Base-by-base conservation (phyloP, 108 stramenopile genomes). In the Mediolabrus comicus region DNA sequence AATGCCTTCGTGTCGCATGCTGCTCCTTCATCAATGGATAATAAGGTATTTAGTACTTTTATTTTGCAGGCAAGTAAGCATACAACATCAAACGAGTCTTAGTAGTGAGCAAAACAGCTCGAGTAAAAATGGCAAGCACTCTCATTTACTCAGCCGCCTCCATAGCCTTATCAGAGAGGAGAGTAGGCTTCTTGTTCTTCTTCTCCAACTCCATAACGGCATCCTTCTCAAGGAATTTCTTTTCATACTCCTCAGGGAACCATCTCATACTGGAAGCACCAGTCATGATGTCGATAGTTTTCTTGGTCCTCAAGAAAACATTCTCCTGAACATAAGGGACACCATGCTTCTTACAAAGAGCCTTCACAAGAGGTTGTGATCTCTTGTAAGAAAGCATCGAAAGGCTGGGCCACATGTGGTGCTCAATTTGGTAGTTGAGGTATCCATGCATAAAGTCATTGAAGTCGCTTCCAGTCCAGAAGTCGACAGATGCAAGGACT, bases 371-470 rank as follows among this genome's bases (percentile, higher is more conserved):
- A 0, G 92, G 92, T 13, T 89, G 89, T 7, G 85, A 82, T 56
- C 74, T 77, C 81, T 94, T 94, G 81, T 96, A 96, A 0, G 81
- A 80, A 26, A 89, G 79, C 96, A 96, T 96, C 34, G 80, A 79
- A 1, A 96, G 80, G 67, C 79, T 82, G 10, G 95, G 95, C 90
- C 90, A 94, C 27, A 96, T 62, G 79, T 96, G 96, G 66, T 96
- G 96, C 71, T 96, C 96, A 59, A 95, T 89, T 63, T 96, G 95
- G 64, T 96, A 96, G 78, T 94, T 94, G 31, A 96, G 71, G 65
- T 79, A 96, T 52, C 93, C 96, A 63, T 96, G 96, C 29, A 86
- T 59, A 68, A 94, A 94, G 51, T 95, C 93, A 38, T 89, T 79
- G 13, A 82, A 19, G 55, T 96, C 95, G 19, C 85, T 80, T 10